Evolutionary conservation across 1,139 yeast species (phyloP).

Genomic region (Yamadazyma conglobata): DNA sequence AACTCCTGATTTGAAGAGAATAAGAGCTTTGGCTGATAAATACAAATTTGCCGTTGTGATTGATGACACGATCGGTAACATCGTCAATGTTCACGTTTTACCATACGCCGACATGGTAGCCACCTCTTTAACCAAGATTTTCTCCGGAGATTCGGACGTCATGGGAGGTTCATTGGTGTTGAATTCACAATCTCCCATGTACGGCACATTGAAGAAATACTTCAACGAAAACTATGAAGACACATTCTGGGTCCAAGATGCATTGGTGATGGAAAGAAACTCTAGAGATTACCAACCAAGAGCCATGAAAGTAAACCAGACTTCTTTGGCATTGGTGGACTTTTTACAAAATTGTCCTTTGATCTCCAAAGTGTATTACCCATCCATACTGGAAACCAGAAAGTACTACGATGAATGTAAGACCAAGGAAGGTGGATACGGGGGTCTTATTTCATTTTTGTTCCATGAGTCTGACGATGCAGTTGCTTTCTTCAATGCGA

Average conservation of each 20-base stretch:
- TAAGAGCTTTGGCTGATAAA: constrained; percentile 63
- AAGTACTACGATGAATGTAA: constrained; percentile 68
- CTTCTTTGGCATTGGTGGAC: constrained; percentile 55
- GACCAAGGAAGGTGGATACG: constrained; percentile 80
- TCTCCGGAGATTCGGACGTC: constrained; percentile 92
- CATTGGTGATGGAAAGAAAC: constrained; percentile 85
- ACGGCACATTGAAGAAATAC: constrained; percentile 49
- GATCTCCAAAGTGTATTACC: constrained; percentile 69
- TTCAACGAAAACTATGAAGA: constrained; percentile 64
- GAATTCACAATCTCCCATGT: constrained; percentile 61
- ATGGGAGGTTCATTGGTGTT: constrained; percentile 89
- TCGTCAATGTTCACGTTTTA: constrained; percentile 76
- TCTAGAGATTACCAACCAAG: constrained; percentile 82
- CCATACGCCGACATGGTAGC: constrained; percentile 84
- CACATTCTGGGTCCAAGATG: constrained; percentile 89
- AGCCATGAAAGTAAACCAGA: constrained; percentile 63
- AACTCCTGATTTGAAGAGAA: constrained; percentile 70
- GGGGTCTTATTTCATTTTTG: constrained; percentile 80
- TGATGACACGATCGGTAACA: constrained; percentile 93
- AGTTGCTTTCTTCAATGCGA: constrained; percentile 67
- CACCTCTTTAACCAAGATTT: constrained; percentile 85
- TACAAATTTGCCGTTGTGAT: constrained; percentile 76
- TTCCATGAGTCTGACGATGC: constrained; percentile 70
- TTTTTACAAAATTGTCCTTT: constrained; percentile 45
- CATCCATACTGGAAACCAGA: constrained; percentile 53